These are phyloP conservation scores for Citrus hindsii DNA, from an alignment of 345 rosid species.

Conservation along the genomic window DNA sequence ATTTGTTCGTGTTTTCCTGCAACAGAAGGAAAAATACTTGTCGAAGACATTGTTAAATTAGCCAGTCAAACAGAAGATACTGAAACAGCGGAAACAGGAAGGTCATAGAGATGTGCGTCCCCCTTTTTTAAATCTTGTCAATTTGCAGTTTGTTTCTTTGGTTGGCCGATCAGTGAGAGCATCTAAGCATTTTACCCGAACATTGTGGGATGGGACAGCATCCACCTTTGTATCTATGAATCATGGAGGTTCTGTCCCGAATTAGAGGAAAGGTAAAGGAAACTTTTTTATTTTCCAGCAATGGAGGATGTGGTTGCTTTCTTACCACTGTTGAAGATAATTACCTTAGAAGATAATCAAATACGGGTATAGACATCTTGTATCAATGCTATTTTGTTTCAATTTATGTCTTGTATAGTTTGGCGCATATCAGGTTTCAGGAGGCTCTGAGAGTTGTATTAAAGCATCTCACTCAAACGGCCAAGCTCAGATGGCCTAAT, in stretches of 20 bases:
- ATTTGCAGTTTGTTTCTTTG: not conserved
- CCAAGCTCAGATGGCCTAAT: too few relatives aligned
- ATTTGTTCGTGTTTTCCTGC: not conserved
- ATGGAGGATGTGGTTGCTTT: not conserved
- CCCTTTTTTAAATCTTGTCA: not conserved
- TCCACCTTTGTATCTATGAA: not conserved
- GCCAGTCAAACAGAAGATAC: slow-evolving; percentile 63
- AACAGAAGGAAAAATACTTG: slow-evolving; percentile 86
- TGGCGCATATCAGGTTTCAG: not conserved
- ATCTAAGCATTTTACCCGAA: not conserved
- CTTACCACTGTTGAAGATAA: not conserved
- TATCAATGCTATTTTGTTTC: not conserved
- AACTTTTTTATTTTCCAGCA: not conserved
- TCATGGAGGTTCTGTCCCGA: not conserved
- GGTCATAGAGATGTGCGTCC: slow-evolving; percentile 16
- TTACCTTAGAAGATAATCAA: not conserved
- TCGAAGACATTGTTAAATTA: slow-evolving; percentile 76
- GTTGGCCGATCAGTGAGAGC: not conserved
- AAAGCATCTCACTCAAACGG: too few relatives aligned
- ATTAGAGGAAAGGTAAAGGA: not conserved
- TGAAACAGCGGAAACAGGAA: slow-evolving; percentile 37
- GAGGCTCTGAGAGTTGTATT: not conserved
- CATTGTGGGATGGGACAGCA: not conserved
- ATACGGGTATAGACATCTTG: not conserved
- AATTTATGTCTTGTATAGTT: not conserved